These are phyloP conservation scores for Euphrasia confusa DNA, from an alignment of 257 asterid genomes.

Conservation along the genomic window DNA sequence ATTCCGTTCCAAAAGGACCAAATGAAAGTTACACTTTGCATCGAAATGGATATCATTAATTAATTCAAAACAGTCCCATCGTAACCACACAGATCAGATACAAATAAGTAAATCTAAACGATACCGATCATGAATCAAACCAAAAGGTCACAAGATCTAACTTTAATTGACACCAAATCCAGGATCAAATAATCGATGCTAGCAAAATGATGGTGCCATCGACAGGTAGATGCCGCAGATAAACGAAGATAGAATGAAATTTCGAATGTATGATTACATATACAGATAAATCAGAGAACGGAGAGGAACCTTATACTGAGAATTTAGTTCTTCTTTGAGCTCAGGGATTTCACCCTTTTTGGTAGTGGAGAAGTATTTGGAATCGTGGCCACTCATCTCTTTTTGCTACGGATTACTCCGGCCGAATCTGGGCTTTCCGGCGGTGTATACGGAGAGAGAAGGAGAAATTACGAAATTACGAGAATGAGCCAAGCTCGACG, in stretches of 20 bases:
- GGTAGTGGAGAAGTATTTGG: slow-evolving; percentile 97
- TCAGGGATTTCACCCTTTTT: slow-evolving; percentile 99
- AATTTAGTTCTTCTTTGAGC: slow-evolving; percentile 98
- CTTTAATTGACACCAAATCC: slow-evolving; percentile 27
- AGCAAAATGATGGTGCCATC: slow-evolving; percentile 26
- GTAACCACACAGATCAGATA: slow-evolving; percentile 26
- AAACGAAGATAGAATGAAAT: slow-evolving; percentile 19
- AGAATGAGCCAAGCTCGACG: slow-evolving; percentile 24
- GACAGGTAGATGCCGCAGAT: slow-evolving; percentile 32
- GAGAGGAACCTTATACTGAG: slow-evolving; percentile 86
- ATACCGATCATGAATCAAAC: slow-evolving; percentile 19
- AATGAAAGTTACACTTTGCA: slow-evolving; percentile 1
- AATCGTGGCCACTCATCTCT: slow-evolving; percentile 97
- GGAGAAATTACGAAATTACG: slow-evolving; percentile 18
- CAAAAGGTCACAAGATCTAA: slow-evolving; percentile 42
- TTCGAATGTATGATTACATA: slow-evolving; percentile 10
- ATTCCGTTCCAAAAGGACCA: slow-evolving; percentile 18
- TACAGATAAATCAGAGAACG: slow-evolving; percentile 14
- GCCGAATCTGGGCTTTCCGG: slow-evolving; percentile 26
- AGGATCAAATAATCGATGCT: slow-evolving; percentile 17
- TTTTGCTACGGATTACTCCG: slow-evolving; percentile 17
- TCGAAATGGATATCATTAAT: background rate
- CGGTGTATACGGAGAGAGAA: slow-evolving; percentile 15
- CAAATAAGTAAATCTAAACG: slow-evolving; percentile 14
- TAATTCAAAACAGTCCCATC: background rate